Evolutionary conservation across 78 protist genomes (phyloP).

Genomic region (Guillardia theta): DNA sequence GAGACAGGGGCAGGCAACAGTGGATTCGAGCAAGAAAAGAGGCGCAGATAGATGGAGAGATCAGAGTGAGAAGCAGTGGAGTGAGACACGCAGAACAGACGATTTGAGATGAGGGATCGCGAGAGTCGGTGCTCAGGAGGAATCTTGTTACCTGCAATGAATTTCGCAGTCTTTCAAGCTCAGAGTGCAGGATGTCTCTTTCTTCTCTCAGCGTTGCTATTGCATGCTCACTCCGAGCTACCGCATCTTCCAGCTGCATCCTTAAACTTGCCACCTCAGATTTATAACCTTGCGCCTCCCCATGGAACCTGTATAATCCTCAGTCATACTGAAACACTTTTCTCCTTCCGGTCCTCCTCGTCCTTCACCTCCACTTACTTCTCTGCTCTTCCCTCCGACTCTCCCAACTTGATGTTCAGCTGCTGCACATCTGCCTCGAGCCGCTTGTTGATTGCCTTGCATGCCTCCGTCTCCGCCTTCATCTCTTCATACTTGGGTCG

Average conservation of each 20-base stretch:
- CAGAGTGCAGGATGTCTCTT: not conserved
- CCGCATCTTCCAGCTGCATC: conserved; percentile 16
- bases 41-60: not conserved
- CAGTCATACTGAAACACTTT: too few relatives aligned
- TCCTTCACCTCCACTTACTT: too few relatives aligned
- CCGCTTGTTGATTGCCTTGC: not conserved
- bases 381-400: not conserved
- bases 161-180: conserved; percentile 6
- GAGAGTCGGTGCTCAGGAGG: too few relatives aligned
- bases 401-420: not conserved
- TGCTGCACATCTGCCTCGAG: conserved; percentile 10
- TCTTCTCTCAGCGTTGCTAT: conserved; percentile 5
- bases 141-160: not conserved
- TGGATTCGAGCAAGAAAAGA: not conserved
- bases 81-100: not conserved
- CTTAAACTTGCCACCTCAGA: not conserved
- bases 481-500: too few relatives aligned
- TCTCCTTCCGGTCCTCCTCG: too few relatives aligned
- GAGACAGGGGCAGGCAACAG: too few relatives aligned
- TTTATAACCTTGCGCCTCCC: not conserved
- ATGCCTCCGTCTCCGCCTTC: too few relatives aligned
- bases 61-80: not conserved
- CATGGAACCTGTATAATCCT: too few relatives aligned
- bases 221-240: conserved; percentile 14
- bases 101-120: too few relatives aligned